Conservation (phyloP, 352 stramenopile genomes). For the Phytophthora brassicae region DNA sequence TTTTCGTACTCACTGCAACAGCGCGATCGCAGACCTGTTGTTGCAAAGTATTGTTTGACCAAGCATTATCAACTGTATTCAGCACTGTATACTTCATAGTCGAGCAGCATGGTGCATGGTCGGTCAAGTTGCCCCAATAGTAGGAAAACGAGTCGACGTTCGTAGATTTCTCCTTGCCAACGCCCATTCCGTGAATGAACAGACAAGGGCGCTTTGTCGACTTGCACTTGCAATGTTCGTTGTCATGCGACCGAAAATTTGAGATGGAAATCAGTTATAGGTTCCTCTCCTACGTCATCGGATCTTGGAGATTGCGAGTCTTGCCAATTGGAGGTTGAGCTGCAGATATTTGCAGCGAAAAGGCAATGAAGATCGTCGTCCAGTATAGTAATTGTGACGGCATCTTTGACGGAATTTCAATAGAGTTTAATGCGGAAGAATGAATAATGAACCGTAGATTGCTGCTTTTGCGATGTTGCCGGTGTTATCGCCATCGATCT, state of each 20-base stretch:
- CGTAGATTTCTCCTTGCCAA: constrained; percentile 7
- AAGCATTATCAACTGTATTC: constrained; percentile 22
- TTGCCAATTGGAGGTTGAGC: not conserved
- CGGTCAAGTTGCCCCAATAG: constrained; percentile 17
- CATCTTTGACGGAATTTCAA: not conserved
- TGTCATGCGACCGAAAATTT: constrained; percentile 4
- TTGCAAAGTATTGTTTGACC: constrained; percentile 31
- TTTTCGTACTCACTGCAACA: constrained; percentile 21
- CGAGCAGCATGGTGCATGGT: constrained; percentile 15
- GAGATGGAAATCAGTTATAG: constrained; percentile 9
- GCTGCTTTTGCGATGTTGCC: not conserved
- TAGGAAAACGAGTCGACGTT: constrained; percentile 11
- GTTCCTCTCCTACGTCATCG: constrained; percentile 11
- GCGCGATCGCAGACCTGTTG: constrained; percentile 31
- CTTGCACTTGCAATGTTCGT: constrained; percentile 7
- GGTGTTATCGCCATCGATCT: not conserved
- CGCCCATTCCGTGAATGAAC: constrained; percentile 15
- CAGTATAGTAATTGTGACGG: not conserved
- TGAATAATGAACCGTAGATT: not conserved
- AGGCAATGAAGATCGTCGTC: not conserved
- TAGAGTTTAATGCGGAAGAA: not conserved
- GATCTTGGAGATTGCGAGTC: not conserved
- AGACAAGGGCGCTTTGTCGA: constrained; percentile 21
- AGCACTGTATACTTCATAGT: constrained; percentile 16
- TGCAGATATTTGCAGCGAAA: not conserved